Evolutionary conservation across 371 early-diverging fungal genomes (phyloP).

Genomic region (Actinomortierella wolfii): DNA sequence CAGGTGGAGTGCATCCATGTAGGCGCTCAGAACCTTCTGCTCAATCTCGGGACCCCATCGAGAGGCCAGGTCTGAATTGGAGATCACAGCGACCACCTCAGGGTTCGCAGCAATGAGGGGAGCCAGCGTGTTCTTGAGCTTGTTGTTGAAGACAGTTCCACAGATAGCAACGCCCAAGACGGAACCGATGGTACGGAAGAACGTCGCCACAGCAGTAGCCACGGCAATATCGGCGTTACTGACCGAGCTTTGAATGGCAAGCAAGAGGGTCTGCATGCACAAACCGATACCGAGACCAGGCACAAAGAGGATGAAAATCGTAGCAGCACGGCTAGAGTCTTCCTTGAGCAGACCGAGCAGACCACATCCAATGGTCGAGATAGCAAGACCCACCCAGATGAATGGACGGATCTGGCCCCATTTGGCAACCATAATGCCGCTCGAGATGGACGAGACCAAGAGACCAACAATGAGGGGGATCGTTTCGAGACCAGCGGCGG

Average conservation of each 20-base stretch:
- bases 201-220: constrained; percentile 62
- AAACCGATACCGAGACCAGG: constrained; percentile 66
- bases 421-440: constrained; percentile 57
- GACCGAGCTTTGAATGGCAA: constrained; percentile 63
- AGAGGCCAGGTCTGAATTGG: constrained; percentile 11
- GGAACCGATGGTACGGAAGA: constrained; percentile 70
- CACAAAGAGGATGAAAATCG: constrained; percentile 53
- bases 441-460: constrained; percentile 52
- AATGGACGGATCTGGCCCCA: constrained; percentile 56
- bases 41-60: constrained; percentile 28
- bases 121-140: constrained; percentile 28
- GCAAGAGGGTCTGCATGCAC: constrained; percentile 63
- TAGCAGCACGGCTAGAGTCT: constrained; percentile 45
- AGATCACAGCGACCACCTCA: constrained; percentile 5
- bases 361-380: constrained; percentile 53
- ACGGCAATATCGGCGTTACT: constrained; percentile 62
- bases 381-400: constrained; percentile 53
- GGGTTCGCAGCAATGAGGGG: constrained; percentile 13
- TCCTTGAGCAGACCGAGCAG: constrained; percentile 54
- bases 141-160: constrained; percentile 58
- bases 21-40: constrained; percentile 55
- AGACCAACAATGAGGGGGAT: constrained; percentile 67
- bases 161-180: constrained; percentile 69
- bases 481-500: constrained; percentile 62
- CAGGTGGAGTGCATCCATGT: constrained; percentile 58